Evolutionary conservation across 257 asterid species (phyloP).

Genomic region (Plantago ovata): DNA sequence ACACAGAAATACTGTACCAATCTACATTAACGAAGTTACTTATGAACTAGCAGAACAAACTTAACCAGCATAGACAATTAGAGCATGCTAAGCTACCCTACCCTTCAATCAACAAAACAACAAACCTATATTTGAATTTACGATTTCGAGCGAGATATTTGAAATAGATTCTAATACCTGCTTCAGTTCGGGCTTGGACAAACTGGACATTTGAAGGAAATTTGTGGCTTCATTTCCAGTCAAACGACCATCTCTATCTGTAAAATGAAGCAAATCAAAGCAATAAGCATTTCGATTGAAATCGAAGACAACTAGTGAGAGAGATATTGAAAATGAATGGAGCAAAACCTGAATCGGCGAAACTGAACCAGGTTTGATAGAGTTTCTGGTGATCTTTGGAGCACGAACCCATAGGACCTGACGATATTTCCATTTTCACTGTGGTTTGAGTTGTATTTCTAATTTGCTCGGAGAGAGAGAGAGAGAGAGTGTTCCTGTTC

Average conservation of each 20-base stretch:
- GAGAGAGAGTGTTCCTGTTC: not conserved
- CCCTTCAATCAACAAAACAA: not conserved
- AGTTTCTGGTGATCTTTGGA: slow-evolving; percentile 53
- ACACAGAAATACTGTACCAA: too few relatives aligned
- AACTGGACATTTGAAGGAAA: slow-evolving; percentile 61
- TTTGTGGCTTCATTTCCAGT: slow-evolving; percentile 72
- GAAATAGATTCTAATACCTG: slow-evolving; percentile 39
- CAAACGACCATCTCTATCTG: slow-evolving; percentile 82
- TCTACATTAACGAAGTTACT: too few relatives aligned
- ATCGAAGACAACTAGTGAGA: not conserved
- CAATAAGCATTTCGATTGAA: not conserved
- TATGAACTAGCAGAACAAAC: not conserved
- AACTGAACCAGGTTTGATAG: slow-evolving; percentile 69
- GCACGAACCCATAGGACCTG: slow-evolving; percentile 32
- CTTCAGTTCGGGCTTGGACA: slow-evolving; percentile 68
- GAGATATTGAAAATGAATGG: not conserved
- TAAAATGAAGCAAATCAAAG: slow-evolving; percentile 3
- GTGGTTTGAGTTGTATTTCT: not conserved
- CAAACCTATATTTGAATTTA: too few relatives aligned
- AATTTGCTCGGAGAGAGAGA: too few relatives aligned
- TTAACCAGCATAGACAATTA: not conserved
- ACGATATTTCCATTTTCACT: slow-evolving; percentile 36
- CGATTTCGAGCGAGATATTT: not conserved
- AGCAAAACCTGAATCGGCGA: slow-evolving; percentile 73
- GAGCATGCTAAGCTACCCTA: not conserved